Evolutionary conservation across 2,329 filamentous ascomycete species (phyloP).

Genomic region (Periconia sp.): DNA sequence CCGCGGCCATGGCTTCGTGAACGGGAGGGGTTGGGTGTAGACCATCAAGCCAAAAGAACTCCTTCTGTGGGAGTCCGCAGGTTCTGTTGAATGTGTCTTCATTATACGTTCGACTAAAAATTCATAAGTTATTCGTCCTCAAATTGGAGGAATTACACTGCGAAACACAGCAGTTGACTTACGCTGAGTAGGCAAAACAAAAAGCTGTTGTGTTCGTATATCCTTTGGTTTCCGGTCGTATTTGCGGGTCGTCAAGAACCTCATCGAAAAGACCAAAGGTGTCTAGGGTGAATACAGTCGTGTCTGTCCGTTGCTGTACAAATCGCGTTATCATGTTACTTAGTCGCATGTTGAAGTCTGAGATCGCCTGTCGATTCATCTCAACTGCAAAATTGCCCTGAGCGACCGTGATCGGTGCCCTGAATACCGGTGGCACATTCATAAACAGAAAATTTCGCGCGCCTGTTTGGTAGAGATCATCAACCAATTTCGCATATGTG

Average conservation of each 20-base stretch:
- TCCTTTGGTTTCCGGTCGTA: conserved; percentile 2
- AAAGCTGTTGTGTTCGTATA: conserved; percentile 10
- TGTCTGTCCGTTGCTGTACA: neutral
- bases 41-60: conserved; percentile 10
- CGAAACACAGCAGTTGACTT: neutral
- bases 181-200: conserved; percentile 6
- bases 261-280: conserved; percentile 6
- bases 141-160: neutral
- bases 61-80: conserved; percentile 7
- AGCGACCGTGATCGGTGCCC: neutral
- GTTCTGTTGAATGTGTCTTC: conserved; percentile 6
- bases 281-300: conserved; percentile 7
- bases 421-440: conserved; percentile 17
- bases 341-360: conserved; percentile 9
- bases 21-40: conserved; percentile 11
- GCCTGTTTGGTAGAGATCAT: conserved; percentile 6
- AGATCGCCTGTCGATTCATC: neutral
- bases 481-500: conserved; percentile 6
- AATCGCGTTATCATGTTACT: conserved; percentile 4
- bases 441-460: conserved; percentile 13
- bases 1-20: conserved; percentile 12
- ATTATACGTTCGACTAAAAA: conserved; percentile 4
- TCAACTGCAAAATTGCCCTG: conserved; percentile 1
- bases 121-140: neutral
- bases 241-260: conserved; percentile 6